Evolutionary conservation across 441 rosid genomes (phyloP), one percentile per base, ranked within the genome.

Genomic region (Arabidopsis lyrata): DNA sequence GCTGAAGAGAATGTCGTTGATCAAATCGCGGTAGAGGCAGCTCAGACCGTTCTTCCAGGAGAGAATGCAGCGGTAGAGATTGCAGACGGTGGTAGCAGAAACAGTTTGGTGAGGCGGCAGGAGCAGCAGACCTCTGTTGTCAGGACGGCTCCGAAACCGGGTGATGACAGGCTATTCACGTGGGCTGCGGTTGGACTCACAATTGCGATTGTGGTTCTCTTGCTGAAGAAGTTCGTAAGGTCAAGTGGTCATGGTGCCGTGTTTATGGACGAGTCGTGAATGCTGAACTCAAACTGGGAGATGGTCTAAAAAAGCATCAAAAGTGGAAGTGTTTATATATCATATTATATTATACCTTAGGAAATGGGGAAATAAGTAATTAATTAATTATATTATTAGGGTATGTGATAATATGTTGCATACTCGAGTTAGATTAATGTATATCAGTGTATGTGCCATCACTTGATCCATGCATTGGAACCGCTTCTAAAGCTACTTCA

Each of bases 151-250:
- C 93, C 82, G 56, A 90, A 63, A 63, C 88, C 87, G 7, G 88
- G 85, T 14, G 99, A 90, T 67, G 99, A 92, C 66, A 86, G 91
- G 38, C 38, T 94, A 72, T 86, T 91, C 78, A 89, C 97, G 0
- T 82, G 76, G 97, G 97, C 95, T 2, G 94, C 90, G 2, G 87
- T 92, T 34, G 99, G 93, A 65, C 95, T 94, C 18, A 81, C 93
- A 12, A 64, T 94, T 13, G 97, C 99, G 8, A 94, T 94, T 72
- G 53, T 92, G 81, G 91, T 82, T 81, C 97, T 94, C 71, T 72
- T 92, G 77, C 77, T 94, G 75, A 92, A 90, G 86, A 94, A 94
- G 83, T 89, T 87, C 55, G 81, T 87, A 83, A 87, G 90, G 81
- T 81, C 97, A 42, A 86, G 85, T 44, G 96, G 93, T 54, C 80